phyloP scores from a whole-genome alignment of 1,139 yeast species.

The Pneumocystis wakefieldiae region DNA sequence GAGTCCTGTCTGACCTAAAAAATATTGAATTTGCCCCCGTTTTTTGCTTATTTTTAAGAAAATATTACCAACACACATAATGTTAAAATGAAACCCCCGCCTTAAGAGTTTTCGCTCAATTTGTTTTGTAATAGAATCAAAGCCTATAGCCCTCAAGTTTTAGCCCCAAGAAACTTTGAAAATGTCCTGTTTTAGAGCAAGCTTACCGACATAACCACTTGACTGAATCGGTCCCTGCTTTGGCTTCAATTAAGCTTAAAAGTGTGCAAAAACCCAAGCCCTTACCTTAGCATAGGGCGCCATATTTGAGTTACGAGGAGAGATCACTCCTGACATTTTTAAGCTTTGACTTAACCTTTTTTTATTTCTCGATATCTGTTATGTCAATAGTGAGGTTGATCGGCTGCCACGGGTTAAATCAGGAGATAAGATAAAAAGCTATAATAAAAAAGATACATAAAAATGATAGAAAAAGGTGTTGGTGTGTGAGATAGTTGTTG shows the following conservation, averaged over 20 bases:
- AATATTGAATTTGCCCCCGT: neutral
- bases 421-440: neutral
- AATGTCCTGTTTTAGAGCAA: neutral
- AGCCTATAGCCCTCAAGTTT: constrained; percentile 55
- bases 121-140: constrained; percentile 90
- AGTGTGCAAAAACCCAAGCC: neutral
- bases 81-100: constrained; percentile 84
- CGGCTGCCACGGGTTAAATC: neutral
- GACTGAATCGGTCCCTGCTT: neutral
- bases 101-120: constrained; percentile 83
- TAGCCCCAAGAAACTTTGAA: constrained; percentile 14
- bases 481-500: neutral
- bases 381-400: neutral
- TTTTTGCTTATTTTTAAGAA: neutral
- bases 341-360: neutral
- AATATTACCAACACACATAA: constrained; percentile 66
- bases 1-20: constrained; percentile 59
- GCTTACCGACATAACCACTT: constrained; percentile 5
- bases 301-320: neutral
- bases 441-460: neutral
- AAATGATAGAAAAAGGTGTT: neutral
- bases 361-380: neutral
- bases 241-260: neutral
- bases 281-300: neutral
- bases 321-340: neutral